Base-by-base conservation (phyloP, 2,329 filamentous ascomycete species). In the Penicillium vulpinum region DNA sequence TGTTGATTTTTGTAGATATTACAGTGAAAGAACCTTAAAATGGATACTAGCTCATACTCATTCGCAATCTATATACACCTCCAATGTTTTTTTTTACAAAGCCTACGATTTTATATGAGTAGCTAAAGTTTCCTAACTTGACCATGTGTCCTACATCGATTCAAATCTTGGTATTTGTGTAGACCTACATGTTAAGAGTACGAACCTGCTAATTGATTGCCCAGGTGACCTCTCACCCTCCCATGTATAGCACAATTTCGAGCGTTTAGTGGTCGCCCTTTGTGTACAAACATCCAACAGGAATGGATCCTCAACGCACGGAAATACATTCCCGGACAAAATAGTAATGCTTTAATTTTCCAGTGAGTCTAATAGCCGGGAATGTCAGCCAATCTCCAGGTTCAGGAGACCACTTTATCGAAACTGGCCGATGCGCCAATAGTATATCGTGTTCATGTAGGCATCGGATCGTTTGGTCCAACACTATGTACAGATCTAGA, bases 361-460 rank as follows among this genome's bases (percentile, higher is more conserved):
- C 11, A 13, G 10, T 24, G 11, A 26, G 28, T 43, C 43, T 26
- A 18, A 41, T 18, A 22, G 26, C 2, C 22, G 44, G 47, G 59
- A 65, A 66, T 63, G 62, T 21, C 53, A 56, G 51, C 48, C 52
- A 52, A 53, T 26, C 52, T 9, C 38, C 22, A 7, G 36, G 11
- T 4, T 18, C 13, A 7, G 51, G 10, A 7, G 36, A 24, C 2
- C 43, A 33, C 28, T 18, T 15, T 6, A n/a, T 8, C 8, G 22
- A 33, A 16, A 9, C 41, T 39, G 5, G 29, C 18, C 2, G 10
- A 51, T 33, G 7, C 24, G 21, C 38, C n/a, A 49, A 51, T 43
- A 33, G 5, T 36, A 22, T 15, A 5, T 16, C 16, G 21, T 24
- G 15, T 33, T 28, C 7, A 22, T 22, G 18, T 36, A 44, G 39